phyloP scores from a whole-genome alignment of 192 early-diverging fungal genomes.

The Coemansia sp. region DNA sequence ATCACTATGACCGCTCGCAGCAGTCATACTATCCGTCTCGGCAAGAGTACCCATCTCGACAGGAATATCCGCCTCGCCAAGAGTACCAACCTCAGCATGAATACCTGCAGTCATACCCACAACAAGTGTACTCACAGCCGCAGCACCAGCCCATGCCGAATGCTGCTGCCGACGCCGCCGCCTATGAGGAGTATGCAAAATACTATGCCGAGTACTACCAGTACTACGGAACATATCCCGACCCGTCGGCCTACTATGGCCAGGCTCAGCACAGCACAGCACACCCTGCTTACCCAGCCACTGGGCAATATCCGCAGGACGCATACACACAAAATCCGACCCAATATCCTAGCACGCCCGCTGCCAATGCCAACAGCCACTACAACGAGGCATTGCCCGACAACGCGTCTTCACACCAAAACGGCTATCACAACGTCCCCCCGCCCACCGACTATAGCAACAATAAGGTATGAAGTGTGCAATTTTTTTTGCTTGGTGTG shows the following conservation, averaged over 20 bases:
- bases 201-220: slow-evolving; percentile 52
- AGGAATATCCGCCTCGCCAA: slow-evolving; percentile 8
- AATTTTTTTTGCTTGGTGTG: not conserved
- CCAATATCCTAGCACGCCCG: not conserved
- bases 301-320: not conserved
- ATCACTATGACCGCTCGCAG: slow-evolving; percentile 14
- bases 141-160: not conserved
- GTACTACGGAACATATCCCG: slow-evolving; percentile 50
- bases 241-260: slow-evolving; percentile 33
- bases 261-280: slow-evolving; percentile 7
- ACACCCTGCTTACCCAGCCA: slow-evolving; percentile 2
- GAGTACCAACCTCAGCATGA: slow-evolving; percentile 5
- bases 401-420: not conserved
- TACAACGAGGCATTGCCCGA: not conserved
- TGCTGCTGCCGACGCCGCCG: slow-evolving; percentile 6
- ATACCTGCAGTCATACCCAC: slow-evolving; percentile 6
- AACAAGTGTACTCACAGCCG: slow-evolving; percentile 17
- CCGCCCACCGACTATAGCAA: slow-evolving; percentile 35
- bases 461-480: slow-evolving; percentile 27
- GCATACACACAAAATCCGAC: not conserved
- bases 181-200: slow-evolving; percentile 38
- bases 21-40: slow-evolving; percentile 11
- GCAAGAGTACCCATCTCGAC: not conserved
- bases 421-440: slow-evolving; percentile 49
- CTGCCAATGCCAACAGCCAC: not conserved